Evolutionary conservation across 441 rosid species (phyloP).

Genomic region (Macaranga tanarius): DNA sequence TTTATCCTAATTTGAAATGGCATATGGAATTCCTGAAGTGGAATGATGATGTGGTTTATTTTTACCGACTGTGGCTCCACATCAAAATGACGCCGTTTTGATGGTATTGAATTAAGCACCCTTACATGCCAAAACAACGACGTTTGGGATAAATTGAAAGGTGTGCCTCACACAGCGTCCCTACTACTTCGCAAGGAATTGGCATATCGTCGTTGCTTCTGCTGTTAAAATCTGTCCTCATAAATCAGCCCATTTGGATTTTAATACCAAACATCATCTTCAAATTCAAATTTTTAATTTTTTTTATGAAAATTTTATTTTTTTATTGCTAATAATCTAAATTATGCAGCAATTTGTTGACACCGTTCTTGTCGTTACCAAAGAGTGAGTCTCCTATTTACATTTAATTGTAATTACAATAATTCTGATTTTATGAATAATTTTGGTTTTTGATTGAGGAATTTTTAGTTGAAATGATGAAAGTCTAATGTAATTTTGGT

Average conservation of each 20-base stretch:
- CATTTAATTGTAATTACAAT: too few relatives aligned
- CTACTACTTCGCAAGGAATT: conserved; percentile 27
- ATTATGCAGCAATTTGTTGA: conserved; percentile 82
- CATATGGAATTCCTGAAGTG: too few relatives aligned
- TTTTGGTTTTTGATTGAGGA: too few relatives aligned
- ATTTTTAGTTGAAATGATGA: not conserved
- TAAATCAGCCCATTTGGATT: not conserved
- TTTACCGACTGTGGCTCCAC: too few relatives aligned
- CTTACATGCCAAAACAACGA: too few relatives aligned
- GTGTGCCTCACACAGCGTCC: too few relatives aligned
- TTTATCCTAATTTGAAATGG: too few relatives aligned
- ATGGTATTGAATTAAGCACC: too few relatives aligned
- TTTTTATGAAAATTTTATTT: not conserved
- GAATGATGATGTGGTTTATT: too few relatives aligned
- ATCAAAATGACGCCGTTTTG: too few relatives aligned
- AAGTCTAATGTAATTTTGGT: too few relatives aligned
- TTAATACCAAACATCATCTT: not conserved
- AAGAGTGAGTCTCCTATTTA: conserved; percentile 90
- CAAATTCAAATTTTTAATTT: not conserved
- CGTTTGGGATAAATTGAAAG: too few relatives aligned
- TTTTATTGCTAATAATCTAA: not conserved
- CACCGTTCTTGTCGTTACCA: conserved; percentile 67
- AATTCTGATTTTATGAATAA: not conserved
- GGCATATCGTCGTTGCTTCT: not conserved
- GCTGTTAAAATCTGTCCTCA: not conserved